phyloP scores from a whole-genome alignment of 495 filamentous ascomycete genomes.

The Aspergillus steynii region DNA sequence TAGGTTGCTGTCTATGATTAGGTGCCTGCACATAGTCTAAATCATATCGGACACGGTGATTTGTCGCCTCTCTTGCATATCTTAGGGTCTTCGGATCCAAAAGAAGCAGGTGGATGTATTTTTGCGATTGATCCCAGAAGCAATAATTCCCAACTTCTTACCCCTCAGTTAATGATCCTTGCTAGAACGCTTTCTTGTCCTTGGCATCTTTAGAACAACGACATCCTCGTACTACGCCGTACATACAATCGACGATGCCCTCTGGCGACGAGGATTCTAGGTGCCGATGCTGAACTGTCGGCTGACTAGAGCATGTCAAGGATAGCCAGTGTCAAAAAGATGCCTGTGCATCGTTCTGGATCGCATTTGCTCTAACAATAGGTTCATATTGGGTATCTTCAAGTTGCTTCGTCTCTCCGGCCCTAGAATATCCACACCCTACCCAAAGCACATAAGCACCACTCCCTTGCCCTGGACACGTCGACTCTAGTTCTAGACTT shows the following conservation, averaged over 20 bases:
- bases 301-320: neutral
- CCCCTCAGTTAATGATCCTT: neutral
- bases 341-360: neutral
- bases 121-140: neutral
- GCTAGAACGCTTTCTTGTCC: neutral
- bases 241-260: neutral
- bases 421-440: neutral
- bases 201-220: neutral
- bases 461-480: neutral
- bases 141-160: neutral
- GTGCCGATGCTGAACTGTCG: neutral
- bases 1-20: neutral
- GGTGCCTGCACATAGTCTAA: neutral
- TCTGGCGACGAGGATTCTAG: neutral
- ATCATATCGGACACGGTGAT: neutral
- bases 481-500: neutral
- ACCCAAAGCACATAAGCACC: slow-evolving; percentile 6
- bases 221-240: neutral
- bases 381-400: slow-evolving; percentile 11
- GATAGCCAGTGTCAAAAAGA: neutral
- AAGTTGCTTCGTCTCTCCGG: neutral
- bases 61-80: neutral
- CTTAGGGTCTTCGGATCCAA: neutral
- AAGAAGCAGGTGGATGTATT: neutral
- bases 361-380: slow-evolving; percentile 14